These are phyloP conservation scores for Tothia fuscella DNA, from an alignment of 2,329 filamentous ascomycete species.

Conservation along the genomic window DNA sequence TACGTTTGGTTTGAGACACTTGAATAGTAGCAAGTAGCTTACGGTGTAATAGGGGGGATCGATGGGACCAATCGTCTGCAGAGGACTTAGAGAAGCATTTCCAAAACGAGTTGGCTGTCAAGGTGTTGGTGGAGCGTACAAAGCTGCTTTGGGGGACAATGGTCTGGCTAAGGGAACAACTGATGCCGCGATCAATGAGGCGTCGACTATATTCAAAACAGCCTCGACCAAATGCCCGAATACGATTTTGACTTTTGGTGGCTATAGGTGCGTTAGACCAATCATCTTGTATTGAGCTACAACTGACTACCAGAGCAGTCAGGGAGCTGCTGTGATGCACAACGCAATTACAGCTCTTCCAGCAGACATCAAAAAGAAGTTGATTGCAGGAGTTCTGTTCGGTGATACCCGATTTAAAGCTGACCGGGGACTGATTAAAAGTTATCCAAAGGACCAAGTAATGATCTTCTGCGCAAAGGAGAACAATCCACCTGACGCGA, in stretches of 20 bases:
- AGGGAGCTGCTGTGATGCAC: constrained; percentile 14
- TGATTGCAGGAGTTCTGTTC: constrained; percentile 32
- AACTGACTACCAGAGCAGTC: not conserved
- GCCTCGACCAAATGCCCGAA: constrained; percentile 33
- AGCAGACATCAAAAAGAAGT: constrained; percentile 17
- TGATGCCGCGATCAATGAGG: constrained; percentile 28
- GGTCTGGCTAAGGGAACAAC: constrained; percentile 28
- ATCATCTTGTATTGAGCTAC: not conserved
- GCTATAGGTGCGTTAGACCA: constrained; percentile 24
- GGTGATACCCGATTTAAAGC: constrained; percentile 26
- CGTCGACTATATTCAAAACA: constrained; percentile 21
- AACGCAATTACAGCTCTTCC: constrained; percentile 26
- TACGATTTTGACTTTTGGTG: constrained; percentile 31
- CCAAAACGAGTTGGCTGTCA: constrained; percentile 25
- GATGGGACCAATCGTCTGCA: constrained; percentile 12
- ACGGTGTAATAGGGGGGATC: constrained; percentile 2
- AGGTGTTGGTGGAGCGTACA: constrained; percentile 33
- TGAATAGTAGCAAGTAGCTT: not conserved
- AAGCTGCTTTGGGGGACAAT: constrained; percentile 25
- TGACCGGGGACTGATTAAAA: constrained; percentile 4
- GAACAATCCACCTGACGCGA: constrained; percentile 2
- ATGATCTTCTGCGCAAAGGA: constrained; percentile 35
- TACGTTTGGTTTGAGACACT: constrained; percentile 17
- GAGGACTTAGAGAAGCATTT: constrained; percentile 1
- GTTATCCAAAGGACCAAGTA: constrained; percentile 29